Evolutionary conservation across 2,329 filamentous ascomycete species (phyloP).

Genomic region (Drechslerella coelobrocha): DNA sequence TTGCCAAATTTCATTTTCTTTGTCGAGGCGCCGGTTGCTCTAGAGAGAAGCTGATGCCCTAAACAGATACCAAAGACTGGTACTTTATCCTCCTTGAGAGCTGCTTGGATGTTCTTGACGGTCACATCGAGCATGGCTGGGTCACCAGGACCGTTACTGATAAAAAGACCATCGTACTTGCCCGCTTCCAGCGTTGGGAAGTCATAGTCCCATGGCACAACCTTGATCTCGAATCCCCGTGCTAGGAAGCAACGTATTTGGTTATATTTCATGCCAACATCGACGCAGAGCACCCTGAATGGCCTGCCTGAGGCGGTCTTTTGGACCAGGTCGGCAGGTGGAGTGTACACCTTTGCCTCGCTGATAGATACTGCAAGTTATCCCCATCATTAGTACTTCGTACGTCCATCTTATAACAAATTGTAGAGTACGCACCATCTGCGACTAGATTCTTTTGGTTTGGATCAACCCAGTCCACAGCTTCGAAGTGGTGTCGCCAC

Average conservation of each 20-base stretch:
- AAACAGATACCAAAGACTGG: conserved; percentile 97
- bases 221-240: conserved; percentile 89
- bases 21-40: conserved; percentile 83
- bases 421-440: conserved; percentile 73
- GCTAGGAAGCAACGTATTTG: conserved; percentile 91
- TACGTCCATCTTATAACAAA: conserved; percentile 12
- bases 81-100: conserved; percentile 77
- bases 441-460: conserved; percentile 91
- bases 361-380: conserved; percentile 77
- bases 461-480: conserved; percentile 86
- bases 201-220: conserved; percentile 96
- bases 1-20: conserved; percentile 99
- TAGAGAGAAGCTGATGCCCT: conserved; percentile 89
- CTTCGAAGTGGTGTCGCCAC: conserved; percentile 72
- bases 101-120: conserved; percentile 77
- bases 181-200: conserved; percentile 77
- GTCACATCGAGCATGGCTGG: conserved; percentile 83
- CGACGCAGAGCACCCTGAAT: conserved; percentile 87
- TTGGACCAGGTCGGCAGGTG: conserved; percentile 72
- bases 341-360: conserved; percentile 82
- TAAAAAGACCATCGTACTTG: conserved; percentile 94
- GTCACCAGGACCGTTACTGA: conserved; percentile 97
- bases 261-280: conserved; percentile 98
- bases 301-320: conserved; percentile 87
- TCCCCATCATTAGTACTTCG: conserved; percentile 36